Evolutionary conservation across 1,284 basidiomycete species (phyloP).

Genomic region (Apiotrichum domesticum): DNA sequence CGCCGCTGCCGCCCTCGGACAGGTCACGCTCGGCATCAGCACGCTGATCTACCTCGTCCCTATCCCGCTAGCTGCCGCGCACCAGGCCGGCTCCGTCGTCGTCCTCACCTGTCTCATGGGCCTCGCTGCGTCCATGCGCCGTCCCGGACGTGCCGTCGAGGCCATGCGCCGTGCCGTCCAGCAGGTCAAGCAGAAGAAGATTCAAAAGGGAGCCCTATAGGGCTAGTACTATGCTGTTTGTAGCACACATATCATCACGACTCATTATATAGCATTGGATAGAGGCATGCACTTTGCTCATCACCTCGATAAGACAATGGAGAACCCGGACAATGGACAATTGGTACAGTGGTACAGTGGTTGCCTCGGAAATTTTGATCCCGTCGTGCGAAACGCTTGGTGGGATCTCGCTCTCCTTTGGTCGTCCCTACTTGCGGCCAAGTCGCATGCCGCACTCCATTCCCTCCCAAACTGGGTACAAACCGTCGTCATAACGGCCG

Average conservation of each 20-base stretch:
- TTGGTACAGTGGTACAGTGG: not conserved
- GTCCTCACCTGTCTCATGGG: conserved; percentile 81
- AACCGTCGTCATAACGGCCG: no score
- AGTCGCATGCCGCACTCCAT: no score
- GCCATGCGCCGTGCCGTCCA: conserved; percentile 14
- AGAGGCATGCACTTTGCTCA: not conserved
- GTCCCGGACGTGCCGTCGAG: conserved; percentile 62
- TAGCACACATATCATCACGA: not conserved
- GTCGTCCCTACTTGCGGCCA: no score
- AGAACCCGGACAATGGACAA: not conserved
- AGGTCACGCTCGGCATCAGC: conserved; percentile 82
- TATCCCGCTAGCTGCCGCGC: conserved; percentile 80
- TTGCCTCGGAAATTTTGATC: no score
- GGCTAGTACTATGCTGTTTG: not conserved
- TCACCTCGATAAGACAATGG: not conserved
- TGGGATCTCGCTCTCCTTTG: no score
- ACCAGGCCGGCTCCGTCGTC: conserved; percentile 90
- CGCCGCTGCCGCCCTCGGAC: conserved; percentile 76
- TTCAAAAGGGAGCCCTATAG: not conserved
- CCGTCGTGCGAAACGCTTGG: no score
- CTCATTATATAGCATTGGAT: not conserved
- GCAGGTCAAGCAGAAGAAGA: not conserved
- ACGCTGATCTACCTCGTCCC: conserved; percentile 94
- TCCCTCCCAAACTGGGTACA: no score
- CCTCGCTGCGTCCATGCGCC: conserved; percentile 63